Evolutionary conservation across 1,284 basidiomycete species (phyloP).

Genomic region (Ustilago bromivora): DNA sequence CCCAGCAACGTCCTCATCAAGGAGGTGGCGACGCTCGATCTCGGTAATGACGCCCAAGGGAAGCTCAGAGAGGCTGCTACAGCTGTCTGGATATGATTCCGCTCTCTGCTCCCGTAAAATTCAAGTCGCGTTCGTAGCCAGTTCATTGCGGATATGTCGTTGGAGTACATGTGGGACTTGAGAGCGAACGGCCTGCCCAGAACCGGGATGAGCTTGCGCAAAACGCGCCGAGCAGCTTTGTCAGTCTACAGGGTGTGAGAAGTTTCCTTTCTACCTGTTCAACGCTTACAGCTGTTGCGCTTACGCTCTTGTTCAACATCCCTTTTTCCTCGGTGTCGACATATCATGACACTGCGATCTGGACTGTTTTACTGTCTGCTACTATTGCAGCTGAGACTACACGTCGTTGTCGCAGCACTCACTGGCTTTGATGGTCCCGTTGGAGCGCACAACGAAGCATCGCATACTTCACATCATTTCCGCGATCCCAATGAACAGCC

Average conservation of each 20-base stretch:
- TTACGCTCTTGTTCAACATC: neutral
- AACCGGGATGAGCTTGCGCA: too few species aligned
- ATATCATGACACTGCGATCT: neutral
- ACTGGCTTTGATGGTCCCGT: neutral
- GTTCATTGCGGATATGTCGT: neutral
- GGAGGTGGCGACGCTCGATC: constrained; percentile 60
- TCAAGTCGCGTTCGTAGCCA: neutral
- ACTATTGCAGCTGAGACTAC: neutral
- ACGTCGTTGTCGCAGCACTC: neutral
- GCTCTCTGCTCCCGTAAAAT: neutral
- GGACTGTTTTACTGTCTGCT: neutral
- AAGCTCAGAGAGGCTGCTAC: constrained; percentile 47
- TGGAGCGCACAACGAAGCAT: neutral
- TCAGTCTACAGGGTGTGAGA: too few species aligned
- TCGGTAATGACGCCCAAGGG: constrained; percentile 38
- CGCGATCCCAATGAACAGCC: neutral
- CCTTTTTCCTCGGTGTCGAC: neutral
- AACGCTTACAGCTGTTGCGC: neutral
- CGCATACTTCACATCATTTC: neutral
- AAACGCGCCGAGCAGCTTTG: too few species aligned
- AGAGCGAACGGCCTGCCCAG: too few species aligned
- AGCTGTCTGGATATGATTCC: constrained; percentile 46
- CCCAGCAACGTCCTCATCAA: constrained; percentile 27
- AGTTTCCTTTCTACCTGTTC: neutral
- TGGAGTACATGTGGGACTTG: too few species aligned